A percentile compares a stretch with the other conserved stretches of the same genome.
Conservation (phyloP, 108 stramenopile species). For the Pseudonitzschia multiseries region DNA sequence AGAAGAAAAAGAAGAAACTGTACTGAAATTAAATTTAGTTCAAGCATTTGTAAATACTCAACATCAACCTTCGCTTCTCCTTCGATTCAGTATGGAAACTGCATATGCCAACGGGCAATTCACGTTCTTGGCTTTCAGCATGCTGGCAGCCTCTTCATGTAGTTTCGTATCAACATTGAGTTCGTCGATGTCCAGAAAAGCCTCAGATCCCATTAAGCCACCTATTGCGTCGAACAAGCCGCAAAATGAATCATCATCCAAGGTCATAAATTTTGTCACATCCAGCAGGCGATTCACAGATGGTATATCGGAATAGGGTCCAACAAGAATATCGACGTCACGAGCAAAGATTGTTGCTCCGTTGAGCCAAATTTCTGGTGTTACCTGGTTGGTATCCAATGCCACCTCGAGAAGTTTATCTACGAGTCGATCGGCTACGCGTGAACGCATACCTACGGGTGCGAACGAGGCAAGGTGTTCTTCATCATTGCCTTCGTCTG, state of each 20-base stretch:
- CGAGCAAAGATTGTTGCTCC: constrained; percentile 47
- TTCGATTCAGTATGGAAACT: constrained; percentile 72
- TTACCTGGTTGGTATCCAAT: constrained; percentile 66
- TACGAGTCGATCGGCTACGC: constrained; percentile 39
- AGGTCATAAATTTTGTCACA: constrained; percentile 49
- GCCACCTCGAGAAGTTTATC: constrained; percentile 73
- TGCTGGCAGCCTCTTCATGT: constrained; percentile 58
- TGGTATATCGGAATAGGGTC: constrained; percentile 31
- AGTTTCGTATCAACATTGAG: constrained; percentile 61
- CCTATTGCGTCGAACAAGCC: constrained; percentile 47
- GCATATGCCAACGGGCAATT: constrained; percentile 60
- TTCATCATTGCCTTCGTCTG: constrained; percentile 2
- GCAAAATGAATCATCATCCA: constrained; percentile 32
- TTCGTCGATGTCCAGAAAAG: constrained; percentile 40
- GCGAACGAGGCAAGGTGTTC: constrained; percentile 24
- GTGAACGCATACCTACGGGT: constrained; percentile 34
- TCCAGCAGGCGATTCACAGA: constrained; percentile 49
- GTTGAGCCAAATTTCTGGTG: constrained; percentile 50
- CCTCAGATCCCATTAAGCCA: constrained; percentile 42
- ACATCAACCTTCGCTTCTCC: constrained; percentile 31
- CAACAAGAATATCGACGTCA: constrained; percentile 37
- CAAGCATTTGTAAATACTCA: background rate
- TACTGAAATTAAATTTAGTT: constrained; percentile 6
- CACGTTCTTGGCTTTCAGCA: constrained; percentile 72
- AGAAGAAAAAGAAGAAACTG: constrained; percentile 51